A percentile compares a stretch with the other conserved stretches of the same genome.
phyloP scores from a whole-genome alignment of 257 asterid genomes.

The Solanum ossicruentum region DNA sequence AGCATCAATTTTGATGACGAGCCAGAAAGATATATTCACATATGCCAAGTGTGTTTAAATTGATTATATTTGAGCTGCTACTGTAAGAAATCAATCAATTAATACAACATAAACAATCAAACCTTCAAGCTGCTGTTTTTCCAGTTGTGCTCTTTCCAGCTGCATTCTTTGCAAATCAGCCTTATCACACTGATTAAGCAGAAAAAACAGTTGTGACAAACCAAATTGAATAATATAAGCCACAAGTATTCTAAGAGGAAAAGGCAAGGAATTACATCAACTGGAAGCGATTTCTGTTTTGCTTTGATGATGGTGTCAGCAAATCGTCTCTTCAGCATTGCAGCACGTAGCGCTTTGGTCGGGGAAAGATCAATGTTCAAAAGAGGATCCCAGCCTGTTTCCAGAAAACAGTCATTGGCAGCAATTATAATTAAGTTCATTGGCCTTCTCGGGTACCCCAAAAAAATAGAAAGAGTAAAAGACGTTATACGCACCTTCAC shows the following conservation, averaged over 20 bases:
- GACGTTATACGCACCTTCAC: conserved; percentile 27
- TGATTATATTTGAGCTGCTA: not conserved
- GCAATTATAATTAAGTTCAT: not conserved
- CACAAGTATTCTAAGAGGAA: not conserved
- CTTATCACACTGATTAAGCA: conserved; percentile 27
- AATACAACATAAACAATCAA: not conserved
- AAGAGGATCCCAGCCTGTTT: conserved; percentile 28
- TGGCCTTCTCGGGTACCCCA: not conserved
- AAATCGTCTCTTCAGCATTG: conserved; percentile 65
- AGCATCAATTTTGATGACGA: not conserved
- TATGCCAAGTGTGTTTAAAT: not conserved
- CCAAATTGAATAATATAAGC: not conserved
- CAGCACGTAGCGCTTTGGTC: conserved; percentile 62
- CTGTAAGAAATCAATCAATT: not conserved
- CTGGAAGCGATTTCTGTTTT: conserved; percentile 23
- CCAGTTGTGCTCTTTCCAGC: conserved; percentile 46
- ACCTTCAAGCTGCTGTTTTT: conserved; percentile 55
- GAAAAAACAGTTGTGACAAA: not conserved
- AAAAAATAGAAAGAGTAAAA: not conserved
- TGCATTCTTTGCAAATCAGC: conserved; percentile 28
- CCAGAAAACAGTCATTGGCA: not conserved
- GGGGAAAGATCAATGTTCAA: conserved; percentile 34
- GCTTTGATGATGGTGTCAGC: conserved; percentile 73
- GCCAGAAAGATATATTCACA: not conserved
- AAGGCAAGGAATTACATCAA: conserved; percentile 14